phyloP scores from a whole-genome alignment of 202 grass and related monocot genomes.

The Thinopyrum obtusiflorum region DNA sequence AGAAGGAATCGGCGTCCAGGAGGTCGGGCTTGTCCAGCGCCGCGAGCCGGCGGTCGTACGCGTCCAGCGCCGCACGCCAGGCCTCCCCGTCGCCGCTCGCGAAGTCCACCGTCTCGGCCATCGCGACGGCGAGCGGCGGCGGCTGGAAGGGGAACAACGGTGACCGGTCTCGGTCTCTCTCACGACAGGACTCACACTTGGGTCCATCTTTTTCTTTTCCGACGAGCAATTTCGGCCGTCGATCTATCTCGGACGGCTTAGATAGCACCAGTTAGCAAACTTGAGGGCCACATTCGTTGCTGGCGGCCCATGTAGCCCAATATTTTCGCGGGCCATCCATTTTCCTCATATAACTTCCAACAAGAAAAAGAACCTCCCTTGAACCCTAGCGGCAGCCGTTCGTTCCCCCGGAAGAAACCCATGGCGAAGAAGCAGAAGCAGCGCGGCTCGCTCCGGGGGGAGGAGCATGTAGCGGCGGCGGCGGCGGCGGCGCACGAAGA shows the following conservation, averaged over 20 bases:
- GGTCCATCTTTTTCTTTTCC: background rate
- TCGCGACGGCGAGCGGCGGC: conserved; percentile 6
- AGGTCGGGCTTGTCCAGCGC: conserved; percentile 70
- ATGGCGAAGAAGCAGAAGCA: conserved; percentile 7
- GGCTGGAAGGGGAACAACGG: background rate
- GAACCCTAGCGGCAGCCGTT: conserved; percentile 38
- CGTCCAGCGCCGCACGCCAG: conserved; percentile 59
- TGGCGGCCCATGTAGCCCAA: background rate
- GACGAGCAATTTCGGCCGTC: background rate
- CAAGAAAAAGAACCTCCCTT: background rate
- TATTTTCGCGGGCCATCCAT: background rate
- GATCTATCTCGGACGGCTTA: background rate
- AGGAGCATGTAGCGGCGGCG: conserved; percentile 16
- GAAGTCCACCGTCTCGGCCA: conserved; percentile 63
- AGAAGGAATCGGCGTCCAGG: conserved; percentile 60
- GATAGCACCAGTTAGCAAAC: background rate
- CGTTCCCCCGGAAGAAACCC: background rate
- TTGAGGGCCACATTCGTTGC: background rate
- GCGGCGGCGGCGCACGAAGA: background rate
- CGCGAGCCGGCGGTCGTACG: conserved; percentile 51
- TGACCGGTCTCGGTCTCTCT: background rate
- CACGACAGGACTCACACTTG: background rate
- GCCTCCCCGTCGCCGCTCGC: conserved; percentile 46
- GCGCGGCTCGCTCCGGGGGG: conserved; percentile 26
- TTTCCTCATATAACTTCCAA: background rate